phyloP scores from a whole-genome alignment of 2,329 filamentous ascomycete species.

The Neobulgaria alba region DNA sequence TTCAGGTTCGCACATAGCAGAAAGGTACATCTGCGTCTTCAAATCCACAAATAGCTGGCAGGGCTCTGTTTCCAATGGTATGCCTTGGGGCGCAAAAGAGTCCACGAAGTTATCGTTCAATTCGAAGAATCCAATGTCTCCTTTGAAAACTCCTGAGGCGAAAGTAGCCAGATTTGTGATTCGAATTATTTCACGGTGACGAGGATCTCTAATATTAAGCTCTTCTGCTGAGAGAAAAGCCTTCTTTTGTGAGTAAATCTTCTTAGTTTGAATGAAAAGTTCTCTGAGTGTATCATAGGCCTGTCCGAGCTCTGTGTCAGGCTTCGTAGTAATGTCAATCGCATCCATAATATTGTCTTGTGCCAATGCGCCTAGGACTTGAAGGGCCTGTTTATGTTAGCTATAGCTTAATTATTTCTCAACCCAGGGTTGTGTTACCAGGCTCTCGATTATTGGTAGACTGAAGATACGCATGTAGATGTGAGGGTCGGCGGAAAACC shows the following conservation, averaged over 20 bases:
- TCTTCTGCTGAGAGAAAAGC: conserved; percentile 45
- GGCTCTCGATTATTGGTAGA: conserved; percentile 50
- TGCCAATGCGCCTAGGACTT: conserved; percentile 48
- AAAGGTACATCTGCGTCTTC: conserved; percentile 60
- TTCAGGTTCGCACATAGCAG: conserved; percentile 47
- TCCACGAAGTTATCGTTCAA: conserved; percentile 55
- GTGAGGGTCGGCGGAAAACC: conserved; percentile 22
- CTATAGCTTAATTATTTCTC: conserved; percentile 28
- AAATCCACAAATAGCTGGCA: conserved; percentile 53
- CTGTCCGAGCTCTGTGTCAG: conserved; percentile 47
- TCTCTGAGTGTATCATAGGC: conserved; percentile 54
- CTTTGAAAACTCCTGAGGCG: conserved; percentile 53
- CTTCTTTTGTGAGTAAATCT: conserved; percentile 46
- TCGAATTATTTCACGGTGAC: conserved; percentile 50
- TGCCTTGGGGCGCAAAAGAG: conserved; percentile 52
- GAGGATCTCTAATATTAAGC: conserved; percentile 40
- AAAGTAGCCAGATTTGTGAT: conserved; percentile 59
- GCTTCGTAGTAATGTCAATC: conserved; percentile 46
- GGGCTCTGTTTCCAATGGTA: conserved; percentile 49
- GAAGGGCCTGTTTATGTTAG: too few species aligned
- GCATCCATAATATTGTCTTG: conserved; percentile 48
- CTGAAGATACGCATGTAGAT: conserved; percentile 45
- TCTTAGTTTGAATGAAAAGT: conserved; percentile 54
- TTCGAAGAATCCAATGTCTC: conserved; percentile 55
- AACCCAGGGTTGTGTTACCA: conserved; percentile 35